Conservation (phyloP, 164 flowering plant genomes). For the Vitis riparia region DNA sequence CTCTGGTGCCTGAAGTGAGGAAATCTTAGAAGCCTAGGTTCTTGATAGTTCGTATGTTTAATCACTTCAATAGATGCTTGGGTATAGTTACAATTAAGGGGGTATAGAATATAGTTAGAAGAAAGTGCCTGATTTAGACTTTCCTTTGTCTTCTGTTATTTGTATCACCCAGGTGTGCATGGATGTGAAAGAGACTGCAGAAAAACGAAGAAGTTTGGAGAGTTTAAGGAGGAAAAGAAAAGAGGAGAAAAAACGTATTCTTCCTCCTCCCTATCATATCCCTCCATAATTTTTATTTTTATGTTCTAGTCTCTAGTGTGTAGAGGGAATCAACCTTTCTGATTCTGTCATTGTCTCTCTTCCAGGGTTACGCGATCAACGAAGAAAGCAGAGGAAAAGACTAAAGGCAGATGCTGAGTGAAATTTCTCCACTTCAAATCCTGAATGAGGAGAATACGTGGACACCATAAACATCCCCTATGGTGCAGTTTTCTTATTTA, state of each 20-base stretch:
- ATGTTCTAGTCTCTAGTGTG: neutral
- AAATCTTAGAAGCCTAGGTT: no score
- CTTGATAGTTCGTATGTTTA: no score
- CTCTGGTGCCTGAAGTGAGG: no score
- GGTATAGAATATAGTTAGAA: no score
- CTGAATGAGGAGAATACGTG: no score
- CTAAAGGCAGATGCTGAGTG: constrained; percentile 18
- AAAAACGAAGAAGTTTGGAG: constrained; percentile 36
- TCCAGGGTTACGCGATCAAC: constrained; percentile 60
- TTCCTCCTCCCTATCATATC: neutral
- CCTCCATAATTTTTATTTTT: neutral
- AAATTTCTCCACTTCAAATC: neutral
- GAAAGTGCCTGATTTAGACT: neutral
- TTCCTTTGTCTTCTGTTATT: neutral
- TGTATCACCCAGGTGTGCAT: constrained; percentile 38
- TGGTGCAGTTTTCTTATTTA: no score
- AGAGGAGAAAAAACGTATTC: constrained; percentile 58
- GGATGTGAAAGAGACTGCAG: constrained; percentile 49
- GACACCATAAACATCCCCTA: no score
- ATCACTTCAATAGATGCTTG: no score
- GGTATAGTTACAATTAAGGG: no score
- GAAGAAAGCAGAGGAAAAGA: constrained; percentile 52
- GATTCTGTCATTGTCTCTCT: neutral
- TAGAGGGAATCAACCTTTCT: neutral
- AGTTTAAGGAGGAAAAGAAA: constrained; percentile 49